phyloP scores from a whole-genome alignment of 2,329 filamentous ascomycete genomes.

The Botrytis byssoidea region DNA sequence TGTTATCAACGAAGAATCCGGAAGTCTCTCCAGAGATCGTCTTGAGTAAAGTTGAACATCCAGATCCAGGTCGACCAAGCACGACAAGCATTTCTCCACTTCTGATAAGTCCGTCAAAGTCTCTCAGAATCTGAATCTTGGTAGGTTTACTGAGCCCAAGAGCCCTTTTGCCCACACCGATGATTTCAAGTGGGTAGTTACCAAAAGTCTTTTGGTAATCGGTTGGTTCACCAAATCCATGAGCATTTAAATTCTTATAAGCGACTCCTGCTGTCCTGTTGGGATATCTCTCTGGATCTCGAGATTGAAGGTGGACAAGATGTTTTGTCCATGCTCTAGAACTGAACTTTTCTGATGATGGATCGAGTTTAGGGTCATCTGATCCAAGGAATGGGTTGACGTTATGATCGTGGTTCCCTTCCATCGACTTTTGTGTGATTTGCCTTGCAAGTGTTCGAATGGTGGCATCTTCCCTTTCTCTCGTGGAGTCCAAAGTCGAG shows the following conservation, averaged over 20 bases:
- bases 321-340: constrained; percentile 60
- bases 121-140: constrained; percentile 56
- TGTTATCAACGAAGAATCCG: constrained; percentile 52
- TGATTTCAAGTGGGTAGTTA: constrained; percentile 57
- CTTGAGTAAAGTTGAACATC: constrained; percentile 64
- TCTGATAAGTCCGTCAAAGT: constrained; percentile 63
- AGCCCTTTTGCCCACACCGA: constrained; percentile 47
- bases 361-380: constrained; percentile 54
- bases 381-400: constrained; percentile 52
- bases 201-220: constrained; percentile 57
- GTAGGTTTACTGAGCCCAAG: constrained; percentile 52
- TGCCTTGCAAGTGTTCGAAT: constrained; percentile 19
- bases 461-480: constrained; percentile 4
- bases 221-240: constrained; percentile 25
- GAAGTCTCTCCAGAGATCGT: constrained; percentile 54
- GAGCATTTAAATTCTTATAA: constrained; percentile 23
- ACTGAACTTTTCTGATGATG: constrained; percentile 53
- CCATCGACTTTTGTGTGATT: constrained; percentile 7
- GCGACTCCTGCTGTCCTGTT: constrained; percentile 24
- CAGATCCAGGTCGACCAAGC: constrained; percentile 63
- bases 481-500: constrained; percentile 11
- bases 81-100: constrained; percentile 68
- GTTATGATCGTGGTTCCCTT: background rate
- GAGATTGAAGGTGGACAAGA: constrained; percentile 48
- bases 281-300: constrained; percentile 47